Base-by-base conservation (phyloP, 495 filamentous ascomycete genomes). In the Penicillium arizonense region DNA sequence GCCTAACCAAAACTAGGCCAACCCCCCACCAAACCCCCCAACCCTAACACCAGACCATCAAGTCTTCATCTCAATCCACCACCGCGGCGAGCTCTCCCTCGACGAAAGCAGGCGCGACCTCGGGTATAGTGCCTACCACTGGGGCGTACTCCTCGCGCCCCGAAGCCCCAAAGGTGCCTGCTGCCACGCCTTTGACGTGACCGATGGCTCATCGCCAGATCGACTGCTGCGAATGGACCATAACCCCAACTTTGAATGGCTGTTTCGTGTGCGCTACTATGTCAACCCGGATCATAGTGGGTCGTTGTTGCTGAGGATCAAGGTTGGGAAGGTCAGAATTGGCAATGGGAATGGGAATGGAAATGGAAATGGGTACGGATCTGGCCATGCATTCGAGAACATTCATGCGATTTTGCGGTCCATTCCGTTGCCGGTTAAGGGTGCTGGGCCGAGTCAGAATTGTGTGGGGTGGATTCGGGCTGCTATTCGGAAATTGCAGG, bases 71-170 rank as follows among this genome's bases (percentile, higher is more conserved):
- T 43, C 53, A 21, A 18, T 63, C 5, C 50, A 63, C 50, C 41
- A 55, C 14, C 60, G 56, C 26, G 43, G 50, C n/a, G 54, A 56
- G 23, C 34, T 52, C 23, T 63, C 60, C n/a, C 52, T 57, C 9
- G 49, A 50, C 34, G 45, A 63, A 10, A 42, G 51, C 38, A 38
- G 56, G 16, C 36, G 16, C 1, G 41, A 42, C 11, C 56, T 63
- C 1, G 23, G 33, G 14, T 44, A 41, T 28, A 23, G 56, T 7
- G 60, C 60, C 8, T 63, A 56, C 56, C 60, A 63, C 43, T 63
- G 57, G 57, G 47, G 24, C 1, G 46, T 63, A 30, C 52, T 63
- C 20, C 30, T 63, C 40, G 37, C 39, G 5, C 52, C 52, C 38
- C 32, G 53, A 50, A 3, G 23, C 16, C 3, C 14, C 12, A 1